Percentiles rank a stretch among this genome's conserved stretches.
Evolutionary conservation across 2,329 filamentous ascomycete genomes (phyloP).

Genomic region (Cadophora malorum): DNA sequence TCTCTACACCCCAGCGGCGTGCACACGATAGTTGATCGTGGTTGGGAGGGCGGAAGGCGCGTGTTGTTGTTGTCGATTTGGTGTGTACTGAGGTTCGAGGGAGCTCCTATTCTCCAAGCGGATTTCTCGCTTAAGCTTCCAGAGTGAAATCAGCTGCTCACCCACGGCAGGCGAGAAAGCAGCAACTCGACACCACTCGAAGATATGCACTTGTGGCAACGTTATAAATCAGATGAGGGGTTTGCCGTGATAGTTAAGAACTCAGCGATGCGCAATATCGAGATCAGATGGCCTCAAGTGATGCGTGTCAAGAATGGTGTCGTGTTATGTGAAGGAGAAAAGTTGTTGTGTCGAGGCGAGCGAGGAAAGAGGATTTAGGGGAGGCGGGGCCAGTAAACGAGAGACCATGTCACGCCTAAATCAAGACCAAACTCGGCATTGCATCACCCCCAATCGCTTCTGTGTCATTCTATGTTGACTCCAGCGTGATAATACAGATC

Average conservation of each 20-base stretch:
- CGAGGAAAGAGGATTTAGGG: too few relatives aligned
- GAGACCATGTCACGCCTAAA: background rate
- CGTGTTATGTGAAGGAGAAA: background rate
- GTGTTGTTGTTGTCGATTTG: conserved; percentile 30
- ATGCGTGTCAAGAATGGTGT: background rate
- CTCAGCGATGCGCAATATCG: background rate
- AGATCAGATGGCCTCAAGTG: background rate
- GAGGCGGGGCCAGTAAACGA: background rate
- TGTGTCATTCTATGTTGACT: background rate
- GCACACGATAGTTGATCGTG: conserved; percentile 31
- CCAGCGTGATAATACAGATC: background rate
- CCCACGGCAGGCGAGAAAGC: background rate
- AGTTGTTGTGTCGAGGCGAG: background rate
- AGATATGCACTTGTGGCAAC: too few relatives aligned
- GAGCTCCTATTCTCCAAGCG: too few relatives aligned
- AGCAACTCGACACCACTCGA: background rate
- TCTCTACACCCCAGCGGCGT: conserved; percentile 35
- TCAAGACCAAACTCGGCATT: background rate
- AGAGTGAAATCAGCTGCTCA: too few relatives aligned
- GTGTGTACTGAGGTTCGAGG: too few relatives aligned
- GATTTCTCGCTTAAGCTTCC: too few relatives aligned
- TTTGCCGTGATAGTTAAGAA: too few relatives aligned
- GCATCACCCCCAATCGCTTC: conserved; percentile 8
- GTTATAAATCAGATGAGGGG: too few relatives aligned
- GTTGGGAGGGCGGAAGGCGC: conserved; percentile 28